Evolutionary conservation across 2,329 filamentous ascomycete species (phyloP).

Genomic region (Colletotrichum theobromicola): DNA sequence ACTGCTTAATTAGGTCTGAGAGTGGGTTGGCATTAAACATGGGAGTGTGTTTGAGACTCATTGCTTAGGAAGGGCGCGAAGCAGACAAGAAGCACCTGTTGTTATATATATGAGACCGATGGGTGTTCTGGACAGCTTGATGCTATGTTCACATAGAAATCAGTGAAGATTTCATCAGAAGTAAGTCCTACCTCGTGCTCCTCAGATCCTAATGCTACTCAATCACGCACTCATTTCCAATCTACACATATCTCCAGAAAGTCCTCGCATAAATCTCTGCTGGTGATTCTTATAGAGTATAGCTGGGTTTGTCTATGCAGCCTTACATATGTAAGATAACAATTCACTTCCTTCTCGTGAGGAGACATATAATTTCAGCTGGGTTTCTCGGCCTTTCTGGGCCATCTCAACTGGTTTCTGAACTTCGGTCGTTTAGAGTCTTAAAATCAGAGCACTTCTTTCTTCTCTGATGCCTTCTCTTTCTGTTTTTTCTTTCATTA

Average conservation of each 20-base stretch:
- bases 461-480: too few species aligned
- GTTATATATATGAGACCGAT: background rate
- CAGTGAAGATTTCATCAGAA: background rate
- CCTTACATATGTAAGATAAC: too few species aligned
- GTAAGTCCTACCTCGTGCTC: accelerated
- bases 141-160: accelerated
- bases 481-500: too few species aligned
- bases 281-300: too few species aligned
- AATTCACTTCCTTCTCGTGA: too few species aligned
- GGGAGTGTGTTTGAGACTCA: background rate
- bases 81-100: background rate
- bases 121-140: accelerated
- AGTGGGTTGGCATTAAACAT: accelerated
- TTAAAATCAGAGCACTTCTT: too few species aligned
- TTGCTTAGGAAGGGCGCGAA: background rate
- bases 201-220: background rate
- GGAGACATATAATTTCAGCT: too few species aligned
- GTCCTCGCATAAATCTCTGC: too few species aligned
- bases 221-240: background rate
- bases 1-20: background rate
- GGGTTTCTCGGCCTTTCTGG: too few species aligned
- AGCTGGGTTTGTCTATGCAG: too few species aligned
- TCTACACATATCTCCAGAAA: background rate
- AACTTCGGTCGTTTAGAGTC: too few species aligned
- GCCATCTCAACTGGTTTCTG: too few species aligned